Percentiles rank a stretch among this genome's conserved stretches.
Conservation (phyloP, 2,329 filamentous ascomycete species). For the Ophiostoma ulmi region DNA sequence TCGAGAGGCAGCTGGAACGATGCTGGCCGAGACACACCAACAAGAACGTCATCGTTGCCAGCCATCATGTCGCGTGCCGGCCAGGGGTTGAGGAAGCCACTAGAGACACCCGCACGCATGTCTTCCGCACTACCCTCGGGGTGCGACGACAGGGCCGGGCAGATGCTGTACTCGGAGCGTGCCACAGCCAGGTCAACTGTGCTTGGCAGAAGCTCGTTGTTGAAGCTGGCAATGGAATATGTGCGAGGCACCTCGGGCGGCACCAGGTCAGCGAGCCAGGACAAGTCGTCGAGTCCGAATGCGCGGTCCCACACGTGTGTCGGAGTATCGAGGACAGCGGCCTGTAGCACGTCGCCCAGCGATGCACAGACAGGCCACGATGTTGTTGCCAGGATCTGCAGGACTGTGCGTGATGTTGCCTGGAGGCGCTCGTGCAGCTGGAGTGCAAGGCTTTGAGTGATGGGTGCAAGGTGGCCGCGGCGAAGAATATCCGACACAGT, state of each 20-base stretch:
- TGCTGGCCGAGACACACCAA: conserved; percentile 49
- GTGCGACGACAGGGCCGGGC: conserved; percentile 37
- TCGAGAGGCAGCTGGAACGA: conserved; percentile 50
- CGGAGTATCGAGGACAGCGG: conserved; percentile 45
- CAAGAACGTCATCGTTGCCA: conserved; percentile 34
- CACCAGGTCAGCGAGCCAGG: conserved; percentile 46
- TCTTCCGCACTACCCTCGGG: conserved; percentile 28
- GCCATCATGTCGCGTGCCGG: conserved; percentile 32
- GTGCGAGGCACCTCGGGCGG: conserved; percentile 48
- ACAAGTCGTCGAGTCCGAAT: conserved; percentile 40
- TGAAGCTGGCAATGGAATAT: conserved; percentile 49
- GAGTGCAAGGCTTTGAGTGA: conserved; percentile 48
- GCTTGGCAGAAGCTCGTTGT: conserved; percentile 46
- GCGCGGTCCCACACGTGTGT: conserved; percentile 47
- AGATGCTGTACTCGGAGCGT: conserved; percentile 47
- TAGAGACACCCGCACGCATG: conserved; percentile 45
- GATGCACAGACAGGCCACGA: conserved; percentile 50
- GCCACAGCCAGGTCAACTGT: conserved; percentile 50
- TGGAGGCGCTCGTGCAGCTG: conserved; percentile 45
- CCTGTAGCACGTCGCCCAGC: conserved; percentile 47
- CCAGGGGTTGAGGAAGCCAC: conserved; percentile 50
- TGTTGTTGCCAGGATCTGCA: conserved; percentile 45
- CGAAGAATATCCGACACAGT: conserved; percentile 47
- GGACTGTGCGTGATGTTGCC: conserved; percentile 46
- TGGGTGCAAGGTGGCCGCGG: conserved; percentile 47